Evolutionary conservation across 139 green algal species (phyloP).

Genomic region (Mesotaenium endlicherianum): DNA sequence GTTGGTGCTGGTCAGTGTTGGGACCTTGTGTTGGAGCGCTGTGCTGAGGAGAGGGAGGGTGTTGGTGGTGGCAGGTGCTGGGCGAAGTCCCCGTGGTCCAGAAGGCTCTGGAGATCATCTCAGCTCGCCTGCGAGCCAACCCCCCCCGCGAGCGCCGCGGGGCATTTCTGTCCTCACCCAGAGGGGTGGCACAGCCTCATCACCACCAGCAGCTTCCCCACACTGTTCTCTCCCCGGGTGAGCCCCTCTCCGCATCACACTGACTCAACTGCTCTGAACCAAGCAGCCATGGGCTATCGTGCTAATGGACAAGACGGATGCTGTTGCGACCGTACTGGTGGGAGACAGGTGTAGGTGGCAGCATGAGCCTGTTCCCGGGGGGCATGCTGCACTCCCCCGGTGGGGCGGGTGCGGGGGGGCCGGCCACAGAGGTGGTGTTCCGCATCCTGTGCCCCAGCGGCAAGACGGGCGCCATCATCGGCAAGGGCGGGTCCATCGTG

Average conservation of each 20-base stretch:
- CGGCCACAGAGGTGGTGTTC: conserved; percentile 31
- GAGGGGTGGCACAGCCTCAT: too few relatives aligned
- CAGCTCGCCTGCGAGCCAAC: neutral
- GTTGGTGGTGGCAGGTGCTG: conserved; percentile 25
- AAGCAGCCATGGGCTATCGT: neutral
- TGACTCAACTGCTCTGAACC: neutral
- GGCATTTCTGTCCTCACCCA: too few relatives aligned
- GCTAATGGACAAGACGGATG: neutral
- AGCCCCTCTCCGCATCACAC: neutral
- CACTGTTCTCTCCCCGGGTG: neutral
- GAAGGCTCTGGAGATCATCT: conserved; percentile 13
- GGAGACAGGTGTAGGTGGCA: neutral
- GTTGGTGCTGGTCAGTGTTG: too few relatives aligned
- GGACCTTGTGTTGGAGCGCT: too few relatives aligned
- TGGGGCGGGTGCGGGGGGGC: neutral
- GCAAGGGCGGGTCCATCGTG: conserved; percentile 51
- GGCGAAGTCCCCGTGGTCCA: neutral
- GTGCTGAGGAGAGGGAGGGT: too few relatives aligned
- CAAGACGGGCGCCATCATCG: conserved; percentile 46
- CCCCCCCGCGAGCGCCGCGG: neutral
- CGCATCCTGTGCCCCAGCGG: conserved; percentile 21
- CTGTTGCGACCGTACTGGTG: neutral
- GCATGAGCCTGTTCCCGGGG: neutral
- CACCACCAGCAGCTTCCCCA: neutral
- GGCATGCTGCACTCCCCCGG: too few relatives aligned